Conservation (phyloP, 2,329 filamentous ascomycete species). For the Exophiala spinifera region DNA sequence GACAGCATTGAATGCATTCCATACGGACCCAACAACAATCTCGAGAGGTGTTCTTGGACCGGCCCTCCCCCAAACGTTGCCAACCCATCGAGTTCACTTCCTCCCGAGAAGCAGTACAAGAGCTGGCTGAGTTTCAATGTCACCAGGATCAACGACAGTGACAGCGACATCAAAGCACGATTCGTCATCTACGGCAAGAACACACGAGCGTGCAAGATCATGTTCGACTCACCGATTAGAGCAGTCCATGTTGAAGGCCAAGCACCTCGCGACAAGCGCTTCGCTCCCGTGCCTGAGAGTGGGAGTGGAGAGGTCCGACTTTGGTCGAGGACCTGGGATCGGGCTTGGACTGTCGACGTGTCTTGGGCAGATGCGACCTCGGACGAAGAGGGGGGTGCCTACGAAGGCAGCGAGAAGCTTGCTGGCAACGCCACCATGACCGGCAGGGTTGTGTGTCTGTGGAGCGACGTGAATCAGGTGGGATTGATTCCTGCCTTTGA, state of each 20-base stretch:
- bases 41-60: slow-evolving; percentile 65
- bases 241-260: slow-evolving; percentile 63
- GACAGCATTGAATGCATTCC: slow-evolving; percentile 54
- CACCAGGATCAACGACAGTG: slow-evolving; percentile 41
- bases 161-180: slow-evolving; percentile 49
- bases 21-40: slow-evolving; percentile 40
- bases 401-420: slow-evolving; percentile 31
- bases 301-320: slow-evolving; percentile 69
- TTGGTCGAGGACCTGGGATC: slow-evolving; percentile 78
- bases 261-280: slow-evolving; percentile 59
- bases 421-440: slow-evolving; percentile 45
- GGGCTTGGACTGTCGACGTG: slow-evolving; percentile 72
- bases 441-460: slow-evolving; percentile 73
- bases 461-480: slow-evolving; percentile 76
- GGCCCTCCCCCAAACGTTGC: slow-evolving; percentile 66
- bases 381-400: slow-evolving; percentile 7
- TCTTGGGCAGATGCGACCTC: slow-evolving; percentile 52
- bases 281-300: slow-evolving; percentile 59
- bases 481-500: slow-evolving; percentile 78
- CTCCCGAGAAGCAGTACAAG: slow-evolving; percentile 43
- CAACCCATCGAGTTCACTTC: slow-evolving; percentile 28
- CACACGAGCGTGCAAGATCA: slow-evolving; percentile 73
- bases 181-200: slow-evolving; percentile 69
- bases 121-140: slow-evolving; percentile 67
- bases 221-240: slow-evolving; percentile 66